Evolutionary conservation across 192 early-diverging fungal species (phyloP), one percentile per base, ranked within the genome.

Genomic region (Coemansia sp.): DNA sequence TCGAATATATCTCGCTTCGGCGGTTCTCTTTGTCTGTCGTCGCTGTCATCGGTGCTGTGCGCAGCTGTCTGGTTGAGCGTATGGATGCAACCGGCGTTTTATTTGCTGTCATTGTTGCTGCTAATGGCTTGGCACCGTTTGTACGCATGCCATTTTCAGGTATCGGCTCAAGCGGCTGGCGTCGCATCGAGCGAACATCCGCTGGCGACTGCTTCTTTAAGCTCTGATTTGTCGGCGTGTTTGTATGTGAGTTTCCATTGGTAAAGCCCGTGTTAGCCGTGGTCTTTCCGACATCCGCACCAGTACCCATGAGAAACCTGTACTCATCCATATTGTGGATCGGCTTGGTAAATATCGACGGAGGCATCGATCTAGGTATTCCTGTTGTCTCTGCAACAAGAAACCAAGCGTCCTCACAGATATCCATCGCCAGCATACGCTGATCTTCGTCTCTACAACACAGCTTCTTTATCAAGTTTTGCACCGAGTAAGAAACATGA

Each of bases 391-490:
- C 68, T 57, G n/a, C 69, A 25, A 69, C 59, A 33, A 70, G 51
- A 60, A 75, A 71, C 72, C 75, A 84, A 10, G 57, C 42, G n/a
- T 70, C 67, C 51, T 25, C 36, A 58, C 61, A 71, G 11, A 85
- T 69, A 22, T 78, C 60, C 8, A 48, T 29, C 20, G 82, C 80
- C 2, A 32, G 48, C n/a, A 83, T 66, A 25, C 83, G 73, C 33
- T 50, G 68, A 77, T 75, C 76, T 33, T 92, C 94, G 51, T 83
- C 63, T 32, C 84, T 89, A 22, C 85, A 85, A 16, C 97, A 84
- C 17, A 98, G 67, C 16, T 79, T 59, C 2, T 72, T 56, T 56
- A 99, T 89, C 30, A 99, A 81, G 18, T 82, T 68, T 61, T 88
- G 86, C 1, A 87, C 93, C 3, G 84, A 82, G 3, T 77, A 40